phyloP scores from a whole-genome alignment of 164 flowering plant species.

The Magnolia sinica region DNA sequence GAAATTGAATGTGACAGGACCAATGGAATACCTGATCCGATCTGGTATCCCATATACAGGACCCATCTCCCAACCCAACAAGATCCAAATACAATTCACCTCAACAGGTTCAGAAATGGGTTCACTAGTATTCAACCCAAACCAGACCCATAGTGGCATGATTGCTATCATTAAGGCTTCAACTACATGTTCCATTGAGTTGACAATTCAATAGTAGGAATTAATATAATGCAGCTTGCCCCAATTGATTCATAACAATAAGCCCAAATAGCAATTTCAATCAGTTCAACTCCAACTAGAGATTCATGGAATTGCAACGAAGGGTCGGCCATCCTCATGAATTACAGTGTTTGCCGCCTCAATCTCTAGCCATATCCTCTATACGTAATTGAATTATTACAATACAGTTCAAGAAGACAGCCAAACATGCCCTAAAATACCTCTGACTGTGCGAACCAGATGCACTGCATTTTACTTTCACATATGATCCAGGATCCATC shows the following conservation, averaged over 20 bases:
- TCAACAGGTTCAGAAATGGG: neutral
- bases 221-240: neutral
- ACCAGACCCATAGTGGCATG: neutral
- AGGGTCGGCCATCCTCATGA: neutral
- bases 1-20: neutral
- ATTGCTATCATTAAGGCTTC: neutral
- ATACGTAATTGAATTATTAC: neutral
- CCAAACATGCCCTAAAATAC: constrained; percentile 24
- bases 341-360: neutral
- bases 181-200: neutral
- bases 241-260: too few relatives aligned
- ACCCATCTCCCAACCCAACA: neutral
- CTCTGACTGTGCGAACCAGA: constrained; percentile 70
- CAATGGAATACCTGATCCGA: neutral
- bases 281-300: neutral
- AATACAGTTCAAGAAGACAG: neutral
- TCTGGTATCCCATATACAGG: neutral
- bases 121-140: neutral
- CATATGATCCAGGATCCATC: constrained; percentile 67
- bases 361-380: neutral
- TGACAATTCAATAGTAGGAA: neutral
- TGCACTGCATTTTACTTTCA: constrained; percentile 92
- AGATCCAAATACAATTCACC: neutral
- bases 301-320: neutral
- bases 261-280: neutral